These are phyloP conservation scores for Annulohypoxylon truncatum DNA, from an alignment of 2,329 filamentous ascomycete species.

Conservation along the genomic window DNA sequence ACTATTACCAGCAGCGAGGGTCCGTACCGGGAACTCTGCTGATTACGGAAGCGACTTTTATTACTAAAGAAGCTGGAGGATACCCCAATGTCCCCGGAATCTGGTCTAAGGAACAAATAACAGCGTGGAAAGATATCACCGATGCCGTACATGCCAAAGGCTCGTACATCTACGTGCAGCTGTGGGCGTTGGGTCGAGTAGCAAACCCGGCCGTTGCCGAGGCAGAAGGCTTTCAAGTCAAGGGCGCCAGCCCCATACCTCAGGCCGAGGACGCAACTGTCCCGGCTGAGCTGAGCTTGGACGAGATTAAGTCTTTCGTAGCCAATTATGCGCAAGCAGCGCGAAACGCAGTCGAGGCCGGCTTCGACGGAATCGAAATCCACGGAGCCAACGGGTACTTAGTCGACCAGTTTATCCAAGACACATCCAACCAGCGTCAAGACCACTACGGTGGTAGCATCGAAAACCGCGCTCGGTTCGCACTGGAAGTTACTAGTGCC, in stretches of 20 bases:
- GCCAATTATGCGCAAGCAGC: constrained; percentile 66
- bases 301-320: constrained; percentile 74
- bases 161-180: constrained; percentile 67
- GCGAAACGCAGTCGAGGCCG: constrained; percentile 68
- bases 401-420: constrained; percentile 65
- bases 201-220: constrained; percentile 48
- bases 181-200: constrained; percentile 68
- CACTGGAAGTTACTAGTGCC: constrained; percentile 61
- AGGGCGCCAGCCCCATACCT: constrained; percentile 50
- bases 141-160: constrained; percentile 70
- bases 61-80: constrained; percentile 60
- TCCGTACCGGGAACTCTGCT: constrained; percentile 55
- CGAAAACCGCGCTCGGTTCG: constrained; percentile 54
- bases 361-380: constrained; percentile 69
- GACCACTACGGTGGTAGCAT: constrained; percentile 45
- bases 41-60: constrained; percentile 66
- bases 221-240: constrained; percentile 36
- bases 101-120: constrained; percentile 62
- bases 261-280: constrained; percentile 41
- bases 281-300: constrained; percentile 71
- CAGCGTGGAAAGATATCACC: constrained; percentile 67
- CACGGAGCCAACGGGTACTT: constrained; percentile 66
- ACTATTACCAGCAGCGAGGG: constrained; percentile 47
- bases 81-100: constrained; percentile 64
- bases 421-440: constrained; percentile 39